phyloP scores from a whole-genome alignment of 2,329 filamentous ascomycete genomes.

The Arachnopeziza araneosa region DNA sequence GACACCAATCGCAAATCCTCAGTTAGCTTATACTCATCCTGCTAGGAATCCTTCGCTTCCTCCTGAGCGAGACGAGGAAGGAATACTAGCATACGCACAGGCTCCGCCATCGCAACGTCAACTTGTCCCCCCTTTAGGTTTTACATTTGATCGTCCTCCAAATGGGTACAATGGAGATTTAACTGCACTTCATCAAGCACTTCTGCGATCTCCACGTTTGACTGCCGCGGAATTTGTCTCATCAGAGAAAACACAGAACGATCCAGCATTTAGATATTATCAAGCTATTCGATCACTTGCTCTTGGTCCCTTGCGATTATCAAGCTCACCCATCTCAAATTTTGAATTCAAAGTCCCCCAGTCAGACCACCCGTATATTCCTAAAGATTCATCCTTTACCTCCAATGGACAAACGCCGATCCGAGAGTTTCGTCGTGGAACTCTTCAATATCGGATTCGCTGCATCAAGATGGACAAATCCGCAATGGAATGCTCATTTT shows the following conservation, averaged over 20 bases:
- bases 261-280: conserved; percentile 36
- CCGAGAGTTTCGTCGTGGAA: conserved; percentile 41
- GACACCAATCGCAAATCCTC: conserved; percentile 3
- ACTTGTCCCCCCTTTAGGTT: conserved; percentile 34
- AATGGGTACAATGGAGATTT: conserved; percentile 38
- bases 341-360: conserved; percentile 32
- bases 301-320: conserved; percentile 37
- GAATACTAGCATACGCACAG: conserved; percentile 17
- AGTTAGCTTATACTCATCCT: neutral
- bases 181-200: conserved; percentile 52
- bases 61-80: neutral
- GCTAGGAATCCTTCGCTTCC: neutral
- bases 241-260: conserved; percentile 23
- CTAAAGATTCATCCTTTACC: conserved; percentile 17
- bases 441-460: conserved; percentile 61
- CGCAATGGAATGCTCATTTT: conserved; percentile 30
- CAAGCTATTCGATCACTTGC: conserved; percentile 51
- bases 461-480: conserved; percentile 43
- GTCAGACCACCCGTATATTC: conserved; percentile 16
- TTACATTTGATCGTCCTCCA: conserved; percentile 26
- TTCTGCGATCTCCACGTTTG: conserved; percentile 48
- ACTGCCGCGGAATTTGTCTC: conserved; percentile 11
- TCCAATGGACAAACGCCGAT: conserved; percentile 24
- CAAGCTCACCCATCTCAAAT: conserved; percentile 27
- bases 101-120: conserved; percentile 14